Evolutionary conservation across 2,329 filamentous ascomycete genomes (phyloP), one percentile per base, ranked within the genome.

Genomic region (Aspergillus alliaceus): DNA sequence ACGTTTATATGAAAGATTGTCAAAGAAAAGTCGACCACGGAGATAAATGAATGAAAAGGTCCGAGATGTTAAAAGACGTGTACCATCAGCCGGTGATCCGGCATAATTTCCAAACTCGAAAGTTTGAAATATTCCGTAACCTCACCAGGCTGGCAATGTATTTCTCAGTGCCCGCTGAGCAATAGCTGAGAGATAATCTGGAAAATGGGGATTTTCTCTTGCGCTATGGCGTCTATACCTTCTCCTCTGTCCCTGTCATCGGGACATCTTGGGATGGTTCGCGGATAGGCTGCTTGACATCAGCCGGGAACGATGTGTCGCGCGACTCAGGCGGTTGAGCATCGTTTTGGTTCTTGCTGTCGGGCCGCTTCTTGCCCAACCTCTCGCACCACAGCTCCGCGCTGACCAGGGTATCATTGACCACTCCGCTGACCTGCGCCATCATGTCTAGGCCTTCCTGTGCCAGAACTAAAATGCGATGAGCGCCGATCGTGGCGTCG

Each of bases 361-460:
- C 67, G 18, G 71, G 66, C 22, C 70, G 73, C 39, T 79, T 75
- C 34, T 81, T 80, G 11, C 90, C 90, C 57, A 96, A 80, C 20
- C 87, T 82, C 58, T 93, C 89, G 63, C 93, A 90, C 95, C 95
- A 98, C 65, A 88, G 86, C 74, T 98, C 93, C 0, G 95, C 95
- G 66, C 90, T 95, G 54, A 90, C 84, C 53, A 98, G 89, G 0
- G 95, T 98, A 53, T 91, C 90, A 64, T 96, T 90, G 8, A 98
- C 83, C 2, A 97, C 90, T 5, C 88, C 86, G 39, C 88, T 95
- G 50, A 99, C 91, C 72, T 97, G 92, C 1, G 86, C 84, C 82
- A 98, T 92, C 89, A 98, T 96, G 65, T 97, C 92, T 14, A 98
- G 80, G 0, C 93, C 91, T 72, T 98, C 93, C 67, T 89, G 90